These are phyloP conservation scores for Pythium rhizo-oryzae DNA, from an alignment of 352 stramenopile genomes.

Conservation along the genomic window DNA sequence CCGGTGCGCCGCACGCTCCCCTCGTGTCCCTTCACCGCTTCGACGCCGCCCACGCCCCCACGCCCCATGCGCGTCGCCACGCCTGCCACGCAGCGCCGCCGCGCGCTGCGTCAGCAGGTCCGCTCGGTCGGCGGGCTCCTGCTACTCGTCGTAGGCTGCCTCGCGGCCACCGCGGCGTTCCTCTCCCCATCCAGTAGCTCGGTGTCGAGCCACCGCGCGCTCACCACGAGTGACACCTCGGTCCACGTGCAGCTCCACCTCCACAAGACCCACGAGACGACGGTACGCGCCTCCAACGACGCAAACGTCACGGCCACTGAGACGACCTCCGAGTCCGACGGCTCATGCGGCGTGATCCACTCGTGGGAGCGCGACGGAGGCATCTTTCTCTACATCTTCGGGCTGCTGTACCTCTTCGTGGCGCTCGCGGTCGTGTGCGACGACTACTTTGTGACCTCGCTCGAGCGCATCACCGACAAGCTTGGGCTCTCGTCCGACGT, in stretches of 20 bases:
- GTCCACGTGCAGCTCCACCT: slow-evolving; percentile 9
- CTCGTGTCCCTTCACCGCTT: not conserved
- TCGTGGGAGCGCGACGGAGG: slow-evolving; percentile 61
- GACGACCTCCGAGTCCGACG: slow-evolving; percentile 27
- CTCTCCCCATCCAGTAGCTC: slow-evolving; percentile 2
- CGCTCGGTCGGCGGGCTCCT: slow-evolving; percentile 18
- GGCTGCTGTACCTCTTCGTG: slow-evolving; percentile 80
- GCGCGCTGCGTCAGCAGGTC: slow-evolving; percentile 21
- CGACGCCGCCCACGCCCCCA: not conserved
- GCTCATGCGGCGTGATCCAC: slow-evolving; percentile 35
- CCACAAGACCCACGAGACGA: slow-evolving; percentile 6
- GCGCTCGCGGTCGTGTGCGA: slow-evolving; percentile 89
- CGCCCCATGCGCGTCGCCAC: slow-evolving; percentile 3
- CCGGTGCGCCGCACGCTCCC: no score
- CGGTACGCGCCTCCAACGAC: not conserved
- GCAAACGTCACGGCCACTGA: slow-evolving; percentile 14
- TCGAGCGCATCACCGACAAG: slow-evolving; percentile 77
- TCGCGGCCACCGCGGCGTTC: slow-evolving; percentile 10
- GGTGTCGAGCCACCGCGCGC: not conserved
- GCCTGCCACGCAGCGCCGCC: slow-evolving; percentile 2
- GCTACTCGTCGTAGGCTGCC: slow-evolving; percentile 14
- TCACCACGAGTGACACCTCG: not conserved
- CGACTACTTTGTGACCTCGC: slow-evolving; percentile 85
- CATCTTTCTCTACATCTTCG: slow-evolving; percentile 62
- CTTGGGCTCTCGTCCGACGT: slow-evolving; percentile 73